Percentiles rank a stretch among this genome's conserved stretches.
These are phyloP conservation scores for Lenzites betulinus DNA, from an alignment of 768 basidiomycete species.

Conservation along the genomic window DNA sequence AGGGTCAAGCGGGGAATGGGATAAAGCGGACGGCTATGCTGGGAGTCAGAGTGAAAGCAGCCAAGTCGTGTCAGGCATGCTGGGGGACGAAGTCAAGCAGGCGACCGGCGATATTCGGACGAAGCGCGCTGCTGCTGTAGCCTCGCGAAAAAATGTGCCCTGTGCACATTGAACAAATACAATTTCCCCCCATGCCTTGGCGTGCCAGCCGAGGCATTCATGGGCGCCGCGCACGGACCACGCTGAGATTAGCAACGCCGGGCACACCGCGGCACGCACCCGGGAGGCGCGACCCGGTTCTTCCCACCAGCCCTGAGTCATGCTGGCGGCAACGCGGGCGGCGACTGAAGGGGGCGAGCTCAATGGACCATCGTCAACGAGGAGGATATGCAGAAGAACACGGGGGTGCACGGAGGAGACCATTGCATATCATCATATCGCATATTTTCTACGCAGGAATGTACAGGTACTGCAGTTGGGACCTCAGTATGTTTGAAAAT, in stretches of 20 bases:
- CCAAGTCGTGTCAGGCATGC: neutral
- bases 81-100: conserved; percentile 2
- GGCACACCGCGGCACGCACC: conserved; percentile 1
- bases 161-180: no score
- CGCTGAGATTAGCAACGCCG: conserved; percentile 1
- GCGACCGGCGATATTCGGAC: neutral
- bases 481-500: no score
- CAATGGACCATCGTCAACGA: neutral
- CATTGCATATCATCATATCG: no score
- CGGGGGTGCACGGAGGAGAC: neutral
- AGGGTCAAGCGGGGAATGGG: no score
- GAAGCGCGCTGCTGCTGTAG: neutral
- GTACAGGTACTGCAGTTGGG: no score
- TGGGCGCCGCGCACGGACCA: conserved; percentile 15
- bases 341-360: no score
- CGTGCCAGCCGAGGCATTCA: conserved; percentile 1
- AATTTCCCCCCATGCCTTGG: neutral
- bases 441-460: no score
- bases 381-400: neutral
- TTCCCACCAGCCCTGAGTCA: conserved; percentile 15
- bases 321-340: neutral
- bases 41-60: no score
- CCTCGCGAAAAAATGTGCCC: neutral
- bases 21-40: no score
- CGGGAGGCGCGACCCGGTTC: neutral